Conservation (phyloP, 305 asterid species). For the Salvia sclarea region DNA sequence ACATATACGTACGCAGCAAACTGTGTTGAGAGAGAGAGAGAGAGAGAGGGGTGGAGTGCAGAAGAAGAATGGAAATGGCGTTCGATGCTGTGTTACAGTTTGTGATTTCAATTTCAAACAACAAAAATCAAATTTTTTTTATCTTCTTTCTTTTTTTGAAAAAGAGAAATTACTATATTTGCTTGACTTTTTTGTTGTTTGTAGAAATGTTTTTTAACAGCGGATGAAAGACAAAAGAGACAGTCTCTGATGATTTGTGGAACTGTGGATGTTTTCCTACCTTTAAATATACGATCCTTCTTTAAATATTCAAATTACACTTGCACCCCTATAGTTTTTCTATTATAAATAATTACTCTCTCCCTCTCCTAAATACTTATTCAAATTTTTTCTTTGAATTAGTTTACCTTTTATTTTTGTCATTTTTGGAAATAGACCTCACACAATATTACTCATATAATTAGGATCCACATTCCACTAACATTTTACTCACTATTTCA, state of each 20-base stretch:
- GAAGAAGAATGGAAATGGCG: conserved; percentile 35
- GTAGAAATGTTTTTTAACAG: conserved; percentile 19
- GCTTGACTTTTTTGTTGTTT: conserved; percentile 15
- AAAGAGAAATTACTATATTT: not conserved
- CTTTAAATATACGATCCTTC: not conserved
- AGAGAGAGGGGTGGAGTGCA: conserved; percentile 36
- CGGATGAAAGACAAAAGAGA: conserved; percentile 36
- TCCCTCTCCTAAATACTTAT: too few species aligned
- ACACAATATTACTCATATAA: too few species aligned
- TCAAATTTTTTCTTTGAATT: too few species aligned
- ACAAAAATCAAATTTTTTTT: conserved; percentile 12
- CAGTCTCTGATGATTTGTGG: conserved; percentile 33
- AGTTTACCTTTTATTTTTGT: too few species aligned
- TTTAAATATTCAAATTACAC: not conserved
- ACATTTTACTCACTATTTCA: too few species aligned
- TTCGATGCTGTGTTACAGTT: conserved; percentile 14
- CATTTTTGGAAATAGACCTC: too few species aligned
- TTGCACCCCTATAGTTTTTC: not conserved
- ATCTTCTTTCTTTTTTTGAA: too few species aligned
- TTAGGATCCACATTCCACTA: too few species aligned
- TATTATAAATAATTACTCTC: too few species aligned
- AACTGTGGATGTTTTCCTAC: conserved; percentile 27
- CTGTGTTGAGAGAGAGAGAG: conserved; percentile 29
- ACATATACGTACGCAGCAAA: conserved; percentile 16
- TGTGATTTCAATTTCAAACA: conserved; percentile 28